These are phyloP conservation scores for Gossypium gossypioides DNA, from an alignment of 441 rosid genomes.

Conservation along the genomic window DNA sequence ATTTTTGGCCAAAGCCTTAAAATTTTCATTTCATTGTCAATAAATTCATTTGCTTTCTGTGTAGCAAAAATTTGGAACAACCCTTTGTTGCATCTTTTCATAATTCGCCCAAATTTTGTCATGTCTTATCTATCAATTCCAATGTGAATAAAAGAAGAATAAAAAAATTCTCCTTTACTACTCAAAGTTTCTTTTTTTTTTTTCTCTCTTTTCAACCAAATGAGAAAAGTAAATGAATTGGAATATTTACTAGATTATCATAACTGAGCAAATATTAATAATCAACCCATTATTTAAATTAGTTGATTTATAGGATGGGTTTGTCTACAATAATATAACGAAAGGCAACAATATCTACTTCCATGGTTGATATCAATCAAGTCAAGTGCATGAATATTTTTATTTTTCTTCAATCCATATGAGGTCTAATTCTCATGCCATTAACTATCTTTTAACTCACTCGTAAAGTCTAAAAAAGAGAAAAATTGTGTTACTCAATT, in stretches of 20 bases:
- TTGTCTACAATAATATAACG: not conserved
- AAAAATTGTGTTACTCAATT: no score
- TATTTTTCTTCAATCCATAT: no score
- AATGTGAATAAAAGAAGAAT: not conserved
- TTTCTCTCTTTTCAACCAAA: not conserved
- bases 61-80: not conserved
- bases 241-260: not conserved
- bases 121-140: conserved; percentile 2
- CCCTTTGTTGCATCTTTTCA: not conserved
- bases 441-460: not conserved
- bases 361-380: not conserved
- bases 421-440: not conserved
- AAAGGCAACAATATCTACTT: not conserved
- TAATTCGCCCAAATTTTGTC: not conserved
- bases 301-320: not conserved
- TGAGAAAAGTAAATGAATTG: not conserved
- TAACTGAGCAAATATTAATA: not conserved
- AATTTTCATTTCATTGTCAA: not conserved
- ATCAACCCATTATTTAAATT: not conserved
- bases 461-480: not conserved
- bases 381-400: not conserved
- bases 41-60: not conserved
- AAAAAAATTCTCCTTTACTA: not conserved
- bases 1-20: not conserved
- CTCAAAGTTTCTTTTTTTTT: not conserved